Evolutionary conservation across 1,284 basidiomycete genomes (phyloP), one percentile per base, ranked within the genome.

Genomic region (Golubevia sp.): DNA sequence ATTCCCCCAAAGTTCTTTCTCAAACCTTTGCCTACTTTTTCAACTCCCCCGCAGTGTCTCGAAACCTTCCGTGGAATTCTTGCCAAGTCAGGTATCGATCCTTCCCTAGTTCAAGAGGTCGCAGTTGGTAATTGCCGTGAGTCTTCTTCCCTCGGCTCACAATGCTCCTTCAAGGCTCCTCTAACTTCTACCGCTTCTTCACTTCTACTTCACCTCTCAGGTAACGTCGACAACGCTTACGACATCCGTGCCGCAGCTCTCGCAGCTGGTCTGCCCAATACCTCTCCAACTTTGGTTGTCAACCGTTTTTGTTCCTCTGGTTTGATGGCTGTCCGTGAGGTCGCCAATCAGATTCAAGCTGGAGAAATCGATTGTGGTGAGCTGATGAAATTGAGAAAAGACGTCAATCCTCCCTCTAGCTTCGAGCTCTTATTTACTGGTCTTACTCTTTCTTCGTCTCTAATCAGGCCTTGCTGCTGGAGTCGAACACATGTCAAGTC

Each of bases 291-390:
- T 4, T 89, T 92, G 79, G 87, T 87, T 56, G 85, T 93, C 77
- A 93, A 93, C 82, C 87, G 92, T 50, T 92, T 90, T 84, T 92
- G 91, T 64, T 90, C 91, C 0, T 92, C 91, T 0, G 93, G 93
- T 27, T 86, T 94, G 51, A 93, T 93, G 90, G 90, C 92, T 3
- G 89, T 94, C 66, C 88, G 91, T 58, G 87, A 88, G 48, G 90
- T 95, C 64, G 88, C 91, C 24, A 94, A 94, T 84, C 89, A 92
- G 78, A 91, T 95, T 64, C 87, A 89, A 26, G 87, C 87, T 8
- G 91, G 92, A 26, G 91, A 95, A 79, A 93, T 94, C 64, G 89
- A 93, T 60, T 87, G 94, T 67, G 93, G 93, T 2, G n/a, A n/a
- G n/a, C n/a, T n/a, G n/a, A n/a, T n/a, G n/a, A n/a, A n/a, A n/a